Evolutionary conservation across 2,329 filamentous ascomycete genomes (phyloP).

Genomic region (Penicillium concentricum): DNA sequence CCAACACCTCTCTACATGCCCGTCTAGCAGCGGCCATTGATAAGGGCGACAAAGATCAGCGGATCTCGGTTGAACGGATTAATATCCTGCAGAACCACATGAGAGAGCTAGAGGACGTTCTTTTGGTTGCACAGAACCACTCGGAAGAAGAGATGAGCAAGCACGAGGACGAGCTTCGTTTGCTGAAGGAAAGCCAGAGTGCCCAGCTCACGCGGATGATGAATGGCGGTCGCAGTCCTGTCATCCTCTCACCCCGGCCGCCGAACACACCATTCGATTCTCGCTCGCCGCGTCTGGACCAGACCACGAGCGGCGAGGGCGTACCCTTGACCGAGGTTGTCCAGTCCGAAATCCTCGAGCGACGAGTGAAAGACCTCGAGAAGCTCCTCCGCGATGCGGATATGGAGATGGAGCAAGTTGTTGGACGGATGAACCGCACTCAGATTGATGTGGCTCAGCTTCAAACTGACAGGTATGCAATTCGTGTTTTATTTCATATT

Average conservation of each 20-base stretch:
- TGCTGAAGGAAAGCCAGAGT: conserved; percentile 74
- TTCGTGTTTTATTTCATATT: background rate
- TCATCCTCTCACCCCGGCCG: conserved; percentile 55
- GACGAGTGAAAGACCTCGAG: conserved; percentile 80
- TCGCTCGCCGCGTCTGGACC: conserved; percentile 60
- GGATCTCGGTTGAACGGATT: conserved; percentile 76
- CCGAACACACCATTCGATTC: conserved; percentile 61
- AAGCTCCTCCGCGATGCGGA: conserved; percentile 73
- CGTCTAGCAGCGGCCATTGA: conserved; percentile 77
- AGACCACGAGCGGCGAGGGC: conserved; percentile 61
- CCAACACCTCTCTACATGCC: conserved; percentile 71
- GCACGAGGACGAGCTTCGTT: conserved; percentile 81
- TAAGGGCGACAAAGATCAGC: conserved; percentile 81
- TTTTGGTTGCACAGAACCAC: conserved; percentile 77
- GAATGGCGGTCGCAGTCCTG: conserved; percentile 47
- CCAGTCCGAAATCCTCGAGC: conserved; percentile 72
- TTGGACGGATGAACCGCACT: conserved; percentile 75
- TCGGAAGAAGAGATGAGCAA: conserved; percentile 80
- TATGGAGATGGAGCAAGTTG: conserved; percentile 78
- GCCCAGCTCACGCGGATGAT: conserved; percentile 74
- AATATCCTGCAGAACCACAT: conserved; percentile 79
- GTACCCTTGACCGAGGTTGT: conserved; percentile 65
- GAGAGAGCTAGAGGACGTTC: conserved; percentile 76
- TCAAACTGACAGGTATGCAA: conserved; percentile 53
- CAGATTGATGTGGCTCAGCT: conserved; percentile 81